phyloP scores from a whole-genome alignment of 768 basidiomycete genomes.

The Holtermannia corniformis region DNA sequence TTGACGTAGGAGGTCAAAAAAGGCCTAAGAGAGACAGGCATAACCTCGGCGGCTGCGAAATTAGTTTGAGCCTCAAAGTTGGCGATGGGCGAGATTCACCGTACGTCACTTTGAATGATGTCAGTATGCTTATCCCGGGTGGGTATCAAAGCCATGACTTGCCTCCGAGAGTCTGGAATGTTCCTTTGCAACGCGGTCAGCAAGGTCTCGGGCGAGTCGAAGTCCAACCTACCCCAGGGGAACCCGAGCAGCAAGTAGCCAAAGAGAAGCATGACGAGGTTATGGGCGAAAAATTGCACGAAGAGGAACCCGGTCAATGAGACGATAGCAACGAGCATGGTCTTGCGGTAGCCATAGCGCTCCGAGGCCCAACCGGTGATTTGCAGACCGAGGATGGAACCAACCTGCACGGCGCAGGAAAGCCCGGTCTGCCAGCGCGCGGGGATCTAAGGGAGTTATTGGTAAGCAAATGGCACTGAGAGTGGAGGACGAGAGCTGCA shows the following conservation, averaged over 20 bases:
- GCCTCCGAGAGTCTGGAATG: no score
- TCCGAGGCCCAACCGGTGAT: slow-evolving; percentile 22
- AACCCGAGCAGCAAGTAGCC: slow-evolving; percentile 12
- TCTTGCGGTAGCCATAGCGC: slow-evolving; percentile 9
- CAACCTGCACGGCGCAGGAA: slow-evolving; percentile 29
- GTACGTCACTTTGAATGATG: no score
- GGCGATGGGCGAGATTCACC: no score
- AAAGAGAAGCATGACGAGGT: slow-evolving; percentile 7
- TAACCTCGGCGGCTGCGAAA: slow-evolving; percentile 39
- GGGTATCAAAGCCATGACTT: no score
- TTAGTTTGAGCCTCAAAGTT: slow-evolving; percentile 36
- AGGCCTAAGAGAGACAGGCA: slow-evolving; percentile 28
- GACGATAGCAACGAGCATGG: background rate
- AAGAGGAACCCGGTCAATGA: slow-evolving; percentile 11
- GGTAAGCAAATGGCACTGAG: no score
- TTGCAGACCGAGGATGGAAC: slow-evolving; percentile 35
- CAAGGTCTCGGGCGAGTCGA: no score
- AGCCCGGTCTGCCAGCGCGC: slow-evolving; percentile 41
- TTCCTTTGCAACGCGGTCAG: no score
- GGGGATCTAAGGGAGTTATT: no score
- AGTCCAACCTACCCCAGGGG: background rate
- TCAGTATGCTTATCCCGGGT: no score
- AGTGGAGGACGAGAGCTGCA: no score
- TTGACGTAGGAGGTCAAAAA: slow-evolving; percentile 19
- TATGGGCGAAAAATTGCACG: slow-evolving; percentile 20